Evolutionary conservation across 140 eudicot genomes (phyloP).

Genomic region (Senecio squalidus): DNA sequence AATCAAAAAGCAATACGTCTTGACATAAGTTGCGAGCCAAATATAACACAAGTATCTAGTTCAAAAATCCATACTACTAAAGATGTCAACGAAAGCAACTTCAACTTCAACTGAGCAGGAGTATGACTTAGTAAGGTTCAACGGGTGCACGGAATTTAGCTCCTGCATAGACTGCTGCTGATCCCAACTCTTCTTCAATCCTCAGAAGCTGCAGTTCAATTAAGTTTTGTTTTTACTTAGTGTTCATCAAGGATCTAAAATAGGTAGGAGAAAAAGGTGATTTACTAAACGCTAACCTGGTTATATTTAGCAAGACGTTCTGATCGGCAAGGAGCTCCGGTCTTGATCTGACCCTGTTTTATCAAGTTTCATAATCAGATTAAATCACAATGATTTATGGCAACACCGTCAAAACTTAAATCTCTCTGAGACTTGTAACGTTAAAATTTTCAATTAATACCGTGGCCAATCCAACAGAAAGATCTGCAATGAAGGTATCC

Average conservation of each 20-base stretch:
- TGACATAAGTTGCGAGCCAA: neutral
- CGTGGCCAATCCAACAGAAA: conserved; percentile 52
- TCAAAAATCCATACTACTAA: neutral
- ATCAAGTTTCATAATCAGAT: neutral
- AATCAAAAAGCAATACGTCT: neutral
- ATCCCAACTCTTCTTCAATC: conserved; percentile 46
- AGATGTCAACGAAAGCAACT: neutral
- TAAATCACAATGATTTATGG: neutral
- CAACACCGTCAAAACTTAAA: too few relatives aligned
- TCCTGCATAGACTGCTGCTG: conserved; percentile 42
- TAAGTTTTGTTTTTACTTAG: neutral
- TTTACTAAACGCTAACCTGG: conserved; percentile 21
- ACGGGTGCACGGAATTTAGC: conserved; percentile 43
- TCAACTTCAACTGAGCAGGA: neutral
- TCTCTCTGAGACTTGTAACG: neutral
- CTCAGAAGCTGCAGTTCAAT: conserved; percentile 37
- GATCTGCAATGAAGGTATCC: conserved; percentile 60
- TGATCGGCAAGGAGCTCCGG: conserved; percentile 58
- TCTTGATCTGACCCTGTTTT: conserved; percentile 51
- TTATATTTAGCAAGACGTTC: conserved; percentile 61
- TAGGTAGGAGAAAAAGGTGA: neutral
- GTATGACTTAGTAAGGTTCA: conserved; percentile 28
- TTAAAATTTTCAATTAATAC: conserved; percentile 17
- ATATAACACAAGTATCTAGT: neutral
- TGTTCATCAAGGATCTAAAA: neutral